Percentiles rank a stretch among this genome's conserved stretches.
Conservation (phyloP, 202 grass and related monocot genomes). For the Schoenoplectus triqueter region DNA sequence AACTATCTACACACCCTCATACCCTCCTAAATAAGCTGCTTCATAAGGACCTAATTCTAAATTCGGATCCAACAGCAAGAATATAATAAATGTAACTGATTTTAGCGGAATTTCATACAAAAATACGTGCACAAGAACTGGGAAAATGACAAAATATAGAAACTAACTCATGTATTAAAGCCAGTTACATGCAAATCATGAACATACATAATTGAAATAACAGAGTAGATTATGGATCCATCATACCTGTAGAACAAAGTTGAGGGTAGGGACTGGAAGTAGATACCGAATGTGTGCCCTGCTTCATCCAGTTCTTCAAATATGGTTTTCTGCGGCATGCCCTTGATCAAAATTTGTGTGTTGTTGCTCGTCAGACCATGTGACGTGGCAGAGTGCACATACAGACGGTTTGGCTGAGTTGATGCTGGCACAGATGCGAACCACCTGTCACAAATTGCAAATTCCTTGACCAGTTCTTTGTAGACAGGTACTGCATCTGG, state of each 20-base stretch:
- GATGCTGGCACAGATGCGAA: slow-evolving; percentile 80
- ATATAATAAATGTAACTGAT: background rate
- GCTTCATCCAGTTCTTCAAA: slow-evolving; percentile 76
- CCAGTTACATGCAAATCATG: background rate
- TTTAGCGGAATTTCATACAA: background rate
- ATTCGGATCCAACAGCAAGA: background rate
- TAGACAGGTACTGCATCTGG: slow-evolving; percentile 74
- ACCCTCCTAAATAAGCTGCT: background rate
- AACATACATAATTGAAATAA: slow-evolving; percentile 11
- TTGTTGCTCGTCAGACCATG: slow-evolving; percentile 68
- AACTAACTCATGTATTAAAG: background rate
- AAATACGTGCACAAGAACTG: background rate
- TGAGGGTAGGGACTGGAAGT: slow-evolving; percentile 82
- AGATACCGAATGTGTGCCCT: slow-evolving; percentile 67
- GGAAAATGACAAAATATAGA: background rate
- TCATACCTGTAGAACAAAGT: slow-evolving; percentile 63
- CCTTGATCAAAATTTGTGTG: slow-evolving; percentile 44
- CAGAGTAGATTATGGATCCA: background rate
- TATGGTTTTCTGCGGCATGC: slow-evolving; percentile 74
- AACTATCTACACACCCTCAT: background rate
- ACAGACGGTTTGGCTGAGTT: slow-evolving; percentile 78
- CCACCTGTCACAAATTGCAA: slow-evolving; percentile 89
- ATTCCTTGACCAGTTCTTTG: slow-evolving; percentile 57
- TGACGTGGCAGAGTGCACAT: slow-evolving; percentile 84
- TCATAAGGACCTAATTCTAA: background rate